Base-by-base conservation (phyloP, 75 land plant genomes). In the Cryptomeria japonica region DNA sequence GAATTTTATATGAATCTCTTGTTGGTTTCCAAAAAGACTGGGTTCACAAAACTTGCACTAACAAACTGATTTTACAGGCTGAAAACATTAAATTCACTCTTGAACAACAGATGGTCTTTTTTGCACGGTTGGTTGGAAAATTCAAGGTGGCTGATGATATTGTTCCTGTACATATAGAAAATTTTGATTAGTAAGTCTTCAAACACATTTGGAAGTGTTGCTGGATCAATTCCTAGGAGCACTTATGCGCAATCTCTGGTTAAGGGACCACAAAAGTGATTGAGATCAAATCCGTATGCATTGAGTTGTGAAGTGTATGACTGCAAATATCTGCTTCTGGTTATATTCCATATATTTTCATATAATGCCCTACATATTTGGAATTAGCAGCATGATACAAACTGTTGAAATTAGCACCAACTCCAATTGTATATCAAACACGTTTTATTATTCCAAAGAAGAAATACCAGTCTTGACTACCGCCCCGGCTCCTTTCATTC, bases 101-200 rank as follows among this genome's bases (percentile, higher is more conserved):
- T 84, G 99, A 97, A 86, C 99, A 97, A 83, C 97, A 97, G 91
- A 96, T 97, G 96, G 72, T 94, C 78, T 97, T 97, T 91, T 95
- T 97, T 83, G 95, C 99, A 47, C 94, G 99, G 68, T 49, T 93
- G 85, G 88, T 97, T 83, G 96, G 96, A 51, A 89, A 93, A 53
- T 94, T 96, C 84, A 28, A 91, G 61, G 96, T 95, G 37, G 96
- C 96, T 55, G 99, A 96, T 88, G 91, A 90, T 3, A 96, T 97
- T 37, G 79, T 87, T 84, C 99, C 97, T 41, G 92, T 97, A 84
- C 93, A 93, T 79, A 91, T 97, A 36, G 98, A 97, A 41, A 96
- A 97, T 86, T 90, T 95, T 84, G 97, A 96, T 88, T 94, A 87
- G 87, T 79, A 64, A 25, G 70, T 64, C 55, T 51, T 64, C n/a